Conservation (phyloP, 768 basidiomycete species). For the Kwoniella mangroviensis region DNA sequence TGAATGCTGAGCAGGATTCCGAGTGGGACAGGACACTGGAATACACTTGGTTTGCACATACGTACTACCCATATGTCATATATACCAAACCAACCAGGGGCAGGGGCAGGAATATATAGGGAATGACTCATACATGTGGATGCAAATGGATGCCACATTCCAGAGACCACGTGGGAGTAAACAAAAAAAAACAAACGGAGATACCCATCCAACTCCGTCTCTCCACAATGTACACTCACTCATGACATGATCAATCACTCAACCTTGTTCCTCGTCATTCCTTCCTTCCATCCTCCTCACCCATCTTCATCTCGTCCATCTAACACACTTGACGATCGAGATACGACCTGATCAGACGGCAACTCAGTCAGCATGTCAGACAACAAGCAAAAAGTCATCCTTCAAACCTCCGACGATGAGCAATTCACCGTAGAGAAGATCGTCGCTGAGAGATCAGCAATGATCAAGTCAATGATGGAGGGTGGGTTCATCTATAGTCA, state of each 20-base stretch:
- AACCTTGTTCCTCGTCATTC: neutral
- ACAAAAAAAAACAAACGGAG: no score
- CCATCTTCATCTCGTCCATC: neutral
- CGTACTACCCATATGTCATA: no score
- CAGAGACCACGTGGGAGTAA: no score
- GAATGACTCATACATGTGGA: no score
- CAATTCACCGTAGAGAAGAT: constrained; percentile 90
- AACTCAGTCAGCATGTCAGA: constrained; percentile 33
- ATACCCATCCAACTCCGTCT: no score
- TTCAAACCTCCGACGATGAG: constrained; percentile 79
- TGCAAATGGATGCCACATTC: no score
- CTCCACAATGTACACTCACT: neutral
- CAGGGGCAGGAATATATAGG: no score
- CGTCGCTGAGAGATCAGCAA: constrained; percentile 89
- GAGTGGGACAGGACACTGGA: no score
- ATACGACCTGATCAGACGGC: neutral
- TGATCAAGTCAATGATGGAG: constrained; percentile 99
- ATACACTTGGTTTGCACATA: no score
- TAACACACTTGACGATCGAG: neutral
- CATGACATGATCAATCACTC: neutral
- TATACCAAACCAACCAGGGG: no score
- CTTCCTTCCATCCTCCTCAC: neutral
- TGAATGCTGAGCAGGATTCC: neutral
- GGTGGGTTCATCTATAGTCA: constrained; percentile 64
- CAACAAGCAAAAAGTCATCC: constrained; percentile 42